Conservation (phyloP, 768 basidiomycete genomes). For the Gloeostereum incarnatum region DNA sequence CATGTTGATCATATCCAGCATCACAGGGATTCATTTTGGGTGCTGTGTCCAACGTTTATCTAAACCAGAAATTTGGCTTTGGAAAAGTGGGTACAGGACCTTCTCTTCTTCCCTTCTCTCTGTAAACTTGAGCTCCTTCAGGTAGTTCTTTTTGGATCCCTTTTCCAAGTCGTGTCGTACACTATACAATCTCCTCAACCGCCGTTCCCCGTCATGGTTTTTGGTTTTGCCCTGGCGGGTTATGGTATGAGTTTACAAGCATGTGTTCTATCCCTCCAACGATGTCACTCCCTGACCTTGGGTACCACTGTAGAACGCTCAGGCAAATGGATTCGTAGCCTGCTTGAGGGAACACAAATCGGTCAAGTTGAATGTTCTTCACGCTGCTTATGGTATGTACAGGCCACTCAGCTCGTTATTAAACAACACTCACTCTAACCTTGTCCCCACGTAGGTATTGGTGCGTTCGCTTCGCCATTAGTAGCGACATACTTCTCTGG, state of each 20-base stretch:
- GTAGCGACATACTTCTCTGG: constrained; percentile 30
- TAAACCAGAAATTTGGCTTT: constrained; percentile 35
- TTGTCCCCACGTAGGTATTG: constrained; percentile 18
- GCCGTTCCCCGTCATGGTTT: constrained; percentile 33
- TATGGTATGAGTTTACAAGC: constrained; percentile 32
- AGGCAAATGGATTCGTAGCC: constrained; percentile 35
- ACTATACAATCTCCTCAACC: constrained; percentile 26
- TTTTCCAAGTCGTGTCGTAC: constrained; percentile 4
- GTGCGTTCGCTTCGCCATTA: constrained; percentile 29
- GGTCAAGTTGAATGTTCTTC: constrained; percentile 14
- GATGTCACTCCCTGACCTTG: neutral
- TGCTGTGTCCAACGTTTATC: constrained; percentile 35
- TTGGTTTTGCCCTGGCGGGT: constrained; percentile 31
- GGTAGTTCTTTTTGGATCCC: constrained; percentile 1
- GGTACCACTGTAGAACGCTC: constrained; percentile 26
- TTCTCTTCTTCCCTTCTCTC: neutral
- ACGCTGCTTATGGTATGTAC: constrained; percentile 15
- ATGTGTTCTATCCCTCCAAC: constrained; percentile 4
- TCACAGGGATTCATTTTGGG: constrained; percentile 38
- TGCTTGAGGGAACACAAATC: constrained; percentile 22
- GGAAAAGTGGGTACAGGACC: constrained; percentile 33
- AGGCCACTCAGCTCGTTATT: neutral
- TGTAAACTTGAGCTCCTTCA: neutral
- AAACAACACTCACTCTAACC: no score
- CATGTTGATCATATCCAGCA: neutral